Evolutionary conservation across 805 yeast species (phyloP).

Genomic region (Lachancea mirantina): DNA sequence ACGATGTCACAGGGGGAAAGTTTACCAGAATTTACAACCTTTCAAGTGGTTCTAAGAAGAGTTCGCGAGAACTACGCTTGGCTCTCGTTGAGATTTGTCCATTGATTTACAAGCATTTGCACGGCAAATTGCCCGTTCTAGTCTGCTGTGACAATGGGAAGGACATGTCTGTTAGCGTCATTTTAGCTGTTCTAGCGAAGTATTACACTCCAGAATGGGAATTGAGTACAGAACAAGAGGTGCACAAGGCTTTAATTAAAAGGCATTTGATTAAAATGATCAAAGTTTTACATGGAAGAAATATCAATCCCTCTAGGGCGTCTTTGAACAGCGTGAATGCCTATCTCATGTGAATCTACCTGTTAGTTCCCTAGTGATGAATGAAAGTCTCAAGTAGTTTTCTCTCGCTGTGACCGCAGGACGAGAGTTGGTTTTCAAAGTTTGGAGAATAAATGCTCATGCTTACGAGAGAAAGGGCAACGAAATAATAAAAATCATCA

Average conservation of each 20-base stretch:
- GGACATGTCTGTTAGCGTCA: slow-evolving; percentile 60
- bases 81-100: slow-evolving; percentile 38
- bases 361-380: no score
- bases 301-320: slow-evolving; percentile 68
- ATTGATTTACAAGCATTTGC: slow-evolving; percentile 12
- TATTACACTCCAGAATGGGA: slow-evolving; percentile 39
- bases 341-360: slow-evolving; percentile 46
- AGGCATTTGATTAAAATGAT: slow-evolving; percentile 48
- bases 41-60: slow-evolving; percentile 48
- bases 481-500: no score
- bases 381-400: no score
- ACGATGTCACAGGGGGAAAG: no score
- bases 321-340: slow-evolving; percentile 67
- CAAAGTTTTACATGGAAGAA: slow-evolving; percentile 33
- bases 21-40: slow-evolving; percentile 12
- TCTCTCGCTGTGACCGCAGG: no score
- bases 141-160: slow-evolving; percentile 57
- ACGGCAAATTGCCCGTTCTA: slow-evolving; percentile 26
- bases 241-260: slow-evolving; percentile 47
- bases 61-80: slow-evolving; percentile 53
- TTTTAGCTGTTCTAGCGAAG: slow-evolving; percentile 44
- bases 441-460: no score
- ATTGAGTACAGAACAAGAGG: slow-evolving; percentile 9
- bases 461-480: no score
- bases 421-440: no score